These are phyloP conservation scores for Salvia splendens DNA, from an alignment of 257 asterid genomes.

Conservation along the genomic window DNA sequence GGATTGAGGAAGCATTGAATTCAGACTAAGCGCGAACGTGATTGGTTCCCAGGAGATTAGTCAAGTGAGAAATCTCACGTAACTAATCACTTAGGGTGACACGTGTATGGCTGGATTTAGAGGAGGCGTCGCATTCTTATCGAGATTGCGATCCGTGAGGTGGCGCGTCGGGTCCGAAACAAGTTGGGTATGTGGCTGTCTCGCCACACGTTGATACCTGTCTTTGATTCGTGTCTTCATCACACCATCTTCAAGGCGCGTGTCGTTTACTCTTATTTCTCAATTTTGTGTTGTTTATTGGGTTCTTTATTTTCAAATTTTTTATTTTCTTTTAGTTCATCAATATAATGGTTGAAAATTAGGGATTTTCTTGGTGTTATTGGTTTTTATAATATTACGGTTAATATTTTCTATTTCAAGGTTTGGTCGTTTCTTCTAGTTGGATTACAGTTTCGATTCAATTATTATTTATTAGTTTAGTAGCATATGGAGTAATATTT, in stretches of 20 bases:
- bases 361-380: too few relatives aligned
- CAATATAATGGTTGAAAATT: too few relatives aligned
- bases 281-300: background rate
- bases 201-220: background rate
- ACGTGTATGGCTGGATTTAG: slow-evolving; percentile 42
- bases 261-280: background rate
- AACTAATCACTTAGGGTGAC: slow-evolving; percentile 14
- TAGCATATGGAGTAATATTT: too few relatives aligned
- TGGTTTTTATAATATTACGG: too few relatives aligned
- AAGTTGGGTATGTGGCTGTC: background rate
- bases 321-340: too few relatives aligned
- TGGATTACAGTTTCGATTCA: too few relatives aligned
- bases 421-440: too few relatives aligned
- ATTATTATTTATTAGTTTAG: too few relatives aligned
- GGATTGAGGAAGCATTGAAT: slow-evolving; percentile 26
- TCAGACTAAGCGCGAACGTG: slow-evolving; percentile 29
- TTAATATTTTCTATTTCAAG: too few relatives aligned
- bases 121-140: slow-evolving; percentile 25
- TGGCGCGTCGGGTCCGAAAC: slow-evolving; percentile 29
- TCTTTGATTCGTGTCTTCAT: background rate
- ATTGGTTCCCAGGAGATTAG: slow-evolving; percentile 27
- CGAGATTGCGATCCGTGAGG: slow-evolving; percentile 27
- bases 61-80: slow-evolving; percentile 5
- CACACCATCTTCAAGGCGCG: background rate
- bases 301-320: too few relatives aligned